Evolutionary conservation across 2,329 filamentous ascomycete species (phyloP).

Genomic region (Fusarium verticillioides): DNA sequence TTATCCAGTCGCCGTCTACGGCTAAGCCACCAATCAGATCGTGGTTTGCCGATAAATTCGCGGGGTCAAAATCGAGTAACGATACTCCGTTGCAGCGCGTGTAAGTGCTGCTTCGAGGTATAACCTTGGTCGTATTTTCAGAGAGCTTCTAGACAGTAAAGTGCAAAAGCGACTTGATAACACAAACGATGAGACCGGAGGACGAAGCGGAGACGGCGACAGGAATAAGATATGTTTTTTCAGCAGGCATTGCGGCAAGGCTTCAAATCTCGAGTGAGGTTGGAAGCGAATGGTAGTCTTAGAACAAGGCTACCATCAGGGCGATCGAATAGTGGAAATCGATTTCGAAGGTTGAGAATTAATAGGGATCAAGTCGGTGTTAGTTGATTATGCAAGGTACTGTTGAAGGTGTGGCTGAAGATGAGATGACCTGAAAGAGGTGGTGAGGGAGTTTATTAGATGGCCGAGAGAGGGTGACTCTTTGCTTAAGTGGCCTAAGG

Average conservation of each 20-base stretch:
- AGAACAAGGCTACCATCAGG: conserved; percentile 51
- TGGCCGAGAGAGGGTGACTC: conserved; percentile 48
- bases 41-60: conserved; percentile 52
- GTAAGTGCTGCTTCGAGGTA: conserved; percentile 50
- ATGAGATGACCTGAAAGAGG: conserved; percentile 36
- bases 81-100: conserved; percentile 57
- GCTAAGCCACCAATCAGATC: conserved; percentile 62
- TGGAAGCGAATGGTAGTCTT: conserved; percentile 45
- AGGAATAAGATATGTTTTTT: conserved; percentile 62
- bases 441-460: conserved; percentile 46
- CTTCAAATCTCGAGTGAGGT: conserved; percentile 45
- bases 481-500: conserved; percentile 49
- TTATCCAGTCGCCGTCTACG: conserved; percentile 66
- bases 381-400: conserved; percentile 48
- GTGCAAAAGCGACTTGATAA: conserved; percentile 58
- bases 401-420: conserved; percentile 42
- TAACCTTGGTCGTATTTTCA: conserved; percentile 55
- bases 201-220: conserved; percentile 72
- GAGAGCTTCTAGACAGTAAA: conserved; percentile 56
- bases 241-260: conserved; percentile 68
- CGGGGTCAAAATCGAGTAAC: conserved; percentile 51
- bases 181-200: conserved; percentile 68
- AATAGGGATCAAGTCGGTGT: conserved; percentile 33
- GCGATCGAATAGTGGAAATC: conserved; percentile 23
- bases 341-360: conserved; percentile 23